These are phyloP conservation scores for Chrysanthemum seticuspe DNA, from an alignment of 129 eudicot genomes.

Conservation along the genomic window DNA sequence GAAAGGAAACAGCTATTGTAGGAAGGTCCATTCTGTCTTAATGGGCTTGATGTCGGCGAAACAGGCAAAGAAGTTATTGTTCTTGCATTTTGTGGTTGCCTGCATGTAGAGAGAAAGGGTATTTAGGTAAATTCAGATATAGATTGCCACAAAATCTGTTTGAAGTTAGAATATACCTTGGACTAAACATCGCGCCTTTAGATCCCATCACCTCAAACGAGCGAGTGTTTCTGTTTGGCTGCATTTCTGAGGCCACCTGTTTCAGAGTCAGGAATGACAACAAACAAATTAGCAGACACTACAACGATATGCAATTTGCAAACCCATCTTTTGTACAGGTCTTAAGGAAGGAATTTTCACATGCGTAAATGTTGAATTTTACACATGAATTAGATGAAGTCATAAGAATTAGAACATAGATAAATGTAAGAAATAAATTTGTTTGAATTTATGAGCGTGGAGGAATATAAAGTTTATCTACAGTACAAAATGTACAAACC, in stretches of 20 bases:
- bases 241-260: slow-evolving; percentile 67
- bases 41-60: slow-evolving; percentile 81
- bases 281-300: slow-evolving; percentile 2
- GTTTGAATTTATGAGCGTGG: neutral
- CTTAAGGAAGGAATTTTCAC: neutral
- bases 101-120: slow-evolving; percentile 26
- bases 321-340: neutral
- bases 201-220: slow-evolving; percentile 49
- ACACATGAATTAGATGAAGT: too few relatives aligned
- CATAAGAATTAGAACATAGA: too few relatives aligned
- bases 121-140: slow-evolving; percentile 8
- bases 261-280: slow-evolving; percentile 1
- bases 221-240: slow-evolving; percentile 45
- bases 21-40: slow-evolving; percentile 51
- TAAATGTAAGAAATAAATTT: neutral
- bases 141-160: neutral
- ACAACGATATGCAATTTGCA: neutral
- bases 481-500: neutral
- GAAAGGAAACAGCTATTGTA: slow-evolving; percentile 58
- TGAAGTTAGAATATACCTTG: slow-evolving; percentile 49
- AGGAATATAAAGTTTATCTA: neutral
- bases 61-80: slow-evolving; percentile 83
- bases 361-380: too few relatives aligned
- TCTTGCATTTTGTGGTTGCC: slow-evolving; percentile 50
- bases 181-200: slow-evolving; percentile 49